Conservation (phyloP, 139 green algal genomes). For the Marvania coccoides region DNA sequence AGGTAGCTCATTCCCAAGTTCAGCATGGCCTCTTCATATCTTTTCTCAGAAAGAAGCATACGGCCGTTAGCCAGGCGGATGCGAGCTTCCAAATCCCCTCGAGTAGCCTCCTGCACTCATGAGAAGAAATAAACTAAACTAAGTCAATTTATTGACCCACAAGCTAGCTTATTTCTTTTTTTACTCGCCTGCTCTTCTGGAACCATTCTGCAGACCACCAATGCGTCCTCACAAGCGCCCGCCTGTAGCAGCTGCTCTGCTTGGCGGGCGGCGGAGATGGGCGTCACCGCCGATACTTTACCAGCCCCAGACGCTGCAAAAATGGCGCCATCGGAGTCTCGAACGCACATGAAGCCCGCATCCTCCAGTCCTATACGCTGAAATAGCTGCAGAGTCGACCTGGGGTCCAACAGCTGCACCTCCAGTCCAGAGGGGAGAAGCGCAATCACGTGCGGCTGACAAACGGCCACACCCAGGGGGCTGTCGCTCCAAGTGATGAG, state of each 20-base stretch:
- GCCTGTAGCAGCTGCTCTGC: conserved; percentile 43
- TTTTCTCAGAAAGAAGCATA: conserved; percentile 24
- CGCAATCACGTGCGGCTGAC: conserved; percentile 43
- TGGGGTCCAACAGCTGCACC: conserved; percentile 19
- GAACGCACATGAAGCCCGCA: neutral
- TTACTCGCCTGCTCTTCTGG: conserved; percentile 16
- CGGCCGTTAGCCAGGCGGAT: conserved; percentile 59
- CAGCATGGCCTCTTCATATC: conserved; percentile 65
- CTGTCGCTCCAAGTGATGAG: conserved; percentile 38
- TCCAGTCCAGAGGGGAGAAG: conserved; percentile 41
- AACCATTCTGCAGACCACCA: conserved; percentile 44
- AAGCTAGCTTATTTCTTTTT: conserved; percentile 9
- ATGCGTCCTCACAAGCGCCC: conserved; percentile 56
- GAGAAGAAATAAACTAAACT: too few relatives aligned
- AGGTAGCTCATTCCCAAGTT: conserved; percentile 58
- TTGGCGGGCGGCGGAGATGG: conserved; percentile 32
- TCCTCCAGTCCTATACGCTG: neutral
- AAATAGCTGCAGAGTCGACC: neutral
- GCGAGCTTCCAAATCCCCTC: conserved; percentile 36
- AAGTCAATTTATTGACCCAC: too few relatives aligned
- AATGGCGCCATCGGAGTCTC: neutral
- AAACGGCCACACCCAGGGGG: conserved; percentile 31
- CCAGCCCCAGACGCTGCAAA: conserved; percentile 16
- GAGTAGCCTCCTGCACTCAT: neutral
- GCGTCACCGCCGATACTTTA: conserved; percentile 35